Evolutionary conservation across 2,329 filamentous ascomycete genomes (phyloP).

Genomic region (Trichocomaceae sp.): DNA sequence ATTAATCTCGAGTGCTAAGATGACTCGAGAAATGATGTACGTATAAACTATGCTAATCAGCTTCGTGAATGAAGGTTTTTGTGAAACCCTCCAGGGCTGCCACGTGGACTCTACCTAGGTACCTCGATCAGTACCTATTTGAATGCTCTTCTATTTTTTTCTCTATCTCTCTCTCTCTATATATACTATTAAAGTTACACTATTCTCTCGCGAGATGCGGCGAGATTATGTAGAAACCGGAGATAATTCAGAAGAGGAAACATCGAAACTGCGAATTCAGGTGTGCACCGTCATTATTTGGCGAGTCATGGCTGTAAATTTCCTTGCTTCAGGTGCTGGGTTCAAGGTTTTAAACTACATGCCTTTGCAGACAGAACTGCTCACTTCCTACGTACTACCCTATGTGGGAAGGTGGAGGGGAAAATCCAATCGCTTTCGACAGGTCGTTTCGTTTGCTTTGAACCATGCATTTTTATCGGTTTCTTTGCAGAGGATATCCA

Average conservation of each 20-base stretch:
- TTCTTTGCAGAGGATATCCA: not conserved
- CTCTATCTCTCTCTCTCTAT: too few species aligned
- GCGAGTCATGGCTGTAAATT: not conserved
- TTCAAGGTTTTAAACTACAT: not conserved
- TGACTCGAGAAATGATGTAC: not conserved
- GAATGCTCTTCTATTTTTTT: too few species aligned
- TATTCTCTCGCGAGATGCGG: too few species aligned
- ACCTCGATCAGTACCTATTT: not conserved
- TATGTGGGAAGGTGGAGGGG: not conserved
- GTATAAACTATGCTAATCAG: not conserved
- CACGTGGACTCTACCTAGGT: slow-evolving; percentile 8
- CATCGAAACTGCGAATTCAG: not conserved
- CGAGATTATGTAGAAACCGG: not conserved
- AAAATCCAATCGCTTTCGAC: not conserved
- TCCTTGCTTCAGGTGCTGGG: not conserved
- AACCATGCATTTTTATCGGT: not conserved
- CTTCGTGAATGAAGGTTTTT: slow-evolving; percentile 2
- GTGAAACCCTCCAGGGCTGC: slow-evolving; percentile 7
- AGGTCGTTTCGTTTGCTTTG: slow-evolving; percentile 3
- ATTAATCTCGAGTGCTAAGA: not conserved
- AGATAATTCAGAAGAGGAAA: not conserved
- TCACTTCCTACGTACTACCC: not conserved
- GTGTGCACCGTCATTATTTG: not conserved
- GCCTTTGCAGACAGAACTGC: not conserved
- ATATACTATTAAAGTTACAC: too few species aligned